Conservation (phyloP, 306 rosid genomes). For the Cercis canadensis region DNA sequence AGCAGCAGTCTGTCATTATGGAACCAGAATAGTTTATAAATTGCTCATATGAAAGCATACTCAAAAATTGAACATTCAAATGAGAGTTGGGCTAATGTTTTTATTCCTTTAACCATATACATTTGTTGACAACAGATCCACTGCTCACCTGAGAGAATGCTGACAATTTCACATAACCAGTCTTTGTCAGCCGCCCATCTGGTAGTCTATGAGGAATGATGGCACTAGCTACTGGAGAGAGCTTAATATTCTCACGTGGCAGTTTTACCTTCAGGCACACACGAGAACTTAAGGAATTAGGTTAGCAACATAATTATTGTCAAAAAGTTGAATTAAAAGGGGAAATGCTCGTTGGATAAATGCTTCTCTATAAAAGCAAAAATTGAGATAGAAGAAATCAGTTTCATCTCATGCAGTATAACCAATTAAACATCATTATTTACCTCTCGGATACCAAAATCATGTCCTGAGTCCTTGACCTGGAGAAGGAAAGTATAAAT, state of each 20-base stretch:
- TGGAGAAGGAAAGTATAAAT: constrained; percentile 46
- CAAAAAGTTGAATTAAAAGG: constrained; percentile 14
- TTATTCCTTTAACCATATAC: neutral
- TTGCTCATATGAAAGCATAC: no score
- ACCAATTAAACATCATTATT: constrained; percentile 19
- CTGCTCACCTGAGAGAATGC: constrained; percentile 85
- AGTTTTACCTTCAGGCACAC: constrained; percentile 70
- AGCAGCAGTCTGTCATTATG: constrained; percentile 74
- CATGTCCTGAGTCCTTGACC: constrained; percentile 53
- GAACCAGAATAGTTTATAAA: constrained; percentile 20
- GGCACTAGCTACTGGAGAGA: constrained; percentile 87
- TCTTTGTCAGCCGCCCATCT: constrained; percentile 73
- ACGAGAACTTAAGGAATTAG: constrained; percentile 25
- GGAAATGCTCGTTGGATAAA: neutral
- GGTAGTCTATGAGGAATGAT: constrained; percentile 76
- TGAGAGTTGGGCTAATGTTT: neutral
- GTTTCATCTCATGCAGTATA: constrained; percentile 9
- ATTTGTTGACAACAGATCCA: neutral
- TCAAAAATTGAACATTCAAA: neutral
- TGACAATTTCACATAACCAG: constrained; percentile 84
- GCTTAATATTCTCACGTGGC: constrained; percentile 82
- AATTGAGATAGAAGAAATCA: constrained; percentile 19
- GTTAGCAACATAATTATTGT: neutral
- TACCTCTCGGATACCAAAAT: constrained; percentile 74
- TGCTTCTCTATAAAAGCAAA: constrained; percentile 22